A percentile compares a stretch with the other conserved stretches of the same genome.
Conservation (phyloP, 1,139 yeast genomes). For the Schizosaccharomyces versatilis region DNA sequence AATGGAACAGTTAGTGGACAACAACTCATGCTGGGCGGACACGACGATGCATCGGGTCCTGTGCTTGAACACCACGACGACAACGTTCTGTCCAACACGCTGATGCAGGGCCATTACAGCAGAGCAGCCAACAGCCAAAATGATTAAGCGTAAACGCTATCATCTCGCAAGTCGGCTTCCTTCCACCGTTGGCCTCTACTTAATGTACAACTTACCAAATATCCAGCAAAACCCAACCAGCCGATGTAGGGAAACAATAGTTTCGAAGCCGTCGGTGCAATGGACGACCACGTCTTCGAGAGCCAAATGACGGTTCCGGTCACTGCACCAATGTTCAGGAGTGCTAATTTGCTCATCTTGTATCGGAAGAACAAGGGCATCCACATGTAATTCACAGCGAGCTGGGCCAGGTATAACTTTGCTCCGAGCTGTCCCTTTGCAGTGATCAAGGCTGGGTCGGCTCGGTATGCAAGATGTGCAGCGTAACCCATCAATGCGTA, state of each 20-base stretch:
- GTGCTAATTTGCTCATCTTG: slow-evolving; percentile 4
- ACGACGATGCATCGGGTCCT: too few species aligned
- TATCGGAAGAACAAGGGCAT: slow-evolving; percentile 9
- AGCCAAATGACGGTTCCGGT: slow-evolving; percentile 5
- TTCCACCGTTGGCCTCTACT: not conserved
- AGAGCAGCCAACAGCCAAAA: too few species aligned
- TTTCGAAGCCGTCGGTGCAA: slow-evolving; percentile 7
- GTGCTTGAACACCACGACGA: not conserved
- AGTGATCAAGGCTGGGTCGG: slow-evolving; percentile 3
- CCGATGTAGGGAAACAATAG: slow-evolving; percentile 8
- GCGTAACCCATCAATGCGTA: slow-evolving; percentile 10
- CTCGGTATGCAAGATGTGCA: slow-evolving; percentile 5
- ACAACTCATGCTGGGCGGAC: too few species aligned
- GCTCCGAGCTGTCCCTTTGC: slow-evolving; percentile 4
- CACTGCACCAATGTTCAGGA: slow-evolving; percentile 6
- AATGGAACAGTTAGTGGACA: not conserved
- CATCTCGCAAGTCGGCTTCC: too few species aligned
- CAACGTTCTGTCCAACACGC: not conserved
- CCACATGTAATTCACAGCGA: slow-evolving; percentile 5
- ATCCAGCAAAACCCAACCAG: slow-evolving; percentile 9
- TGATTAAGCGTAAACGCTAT: too few species aligned
- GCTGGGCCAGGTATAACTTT: not conserved
- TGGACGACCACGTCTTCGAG: slow-evolving; percentile 4
- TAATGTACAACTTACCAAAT: slow-evolving; percentile 2
- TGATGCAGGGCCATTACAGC: not conserved